Conservation (phyloP, 139 green algal species). For the Chloropicon primus region DNA sequence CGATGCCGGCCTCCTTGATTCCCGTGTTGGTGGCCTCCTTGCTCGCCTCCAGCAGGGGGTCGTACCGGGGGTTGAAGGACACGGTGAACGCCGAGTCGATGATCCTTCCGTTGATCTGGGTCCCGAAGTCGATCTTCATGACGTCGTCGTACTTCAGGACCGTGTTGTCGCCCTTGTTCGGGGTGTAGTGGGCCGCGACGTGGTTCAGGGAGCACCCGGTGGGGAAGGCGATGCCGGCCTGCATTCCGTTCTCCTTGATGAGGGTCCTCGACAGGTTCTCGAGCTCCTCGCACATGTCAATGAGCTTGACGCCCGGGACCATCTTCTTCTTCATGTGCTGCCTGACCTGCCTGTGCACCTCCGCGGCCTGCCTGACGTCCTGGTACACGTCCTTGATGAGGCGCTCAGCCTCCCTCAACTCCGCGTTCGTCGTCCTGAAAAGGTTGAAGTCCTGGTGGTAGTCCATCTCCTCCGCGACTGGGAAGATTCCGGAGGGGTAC, state of each 20-base stretch:
- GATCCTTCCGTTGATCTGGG: constrained; percentile 76
- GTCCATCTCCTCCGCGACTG: constrained; percentile 63
- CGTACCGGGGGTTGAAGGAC: constrained; percentile 79
- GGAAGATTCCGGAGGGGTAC: constrained; percentile 63
- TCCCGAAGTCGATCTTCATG: constrained; percentile 89
- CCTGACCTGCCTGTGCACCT: constrained; percentile 91
- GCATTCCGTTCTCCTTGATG: constrained; percentile 77
- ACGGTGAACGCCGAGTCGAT: constrained; percentile 95
- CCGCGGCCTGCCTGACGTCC: constrained; percentile 78
- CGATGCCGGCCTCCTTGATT: constrained; percentile 72
- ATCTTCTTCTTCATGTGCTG: constrained; percentile 65
- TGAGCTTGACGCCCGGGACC: constrained; percentile 74
- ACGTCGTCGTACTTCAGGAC: constrained; percentile 95
- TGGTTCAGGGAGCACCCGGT: constrained; percentile 91
- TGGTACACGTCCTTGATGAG: constrained; percentile 69
- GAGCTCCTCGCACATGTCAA: constrained; percentile 85
- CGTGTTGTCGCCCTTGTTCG: constrained; percentile 93
- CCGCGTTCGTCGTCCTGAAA: constrained; percentile 79
- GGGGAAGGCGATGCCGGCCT: constrained; percentile 80
- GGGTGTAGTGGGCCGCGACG: constrained; percentile 95
- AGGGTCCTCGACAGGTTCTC: constrained; percentile 75
- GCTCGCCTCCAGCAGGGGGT: constrained; percentile 77
- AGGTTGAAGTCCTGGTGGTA: constrained; percentile 79
- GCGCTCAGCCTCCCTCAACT: constrained; percentile 75
- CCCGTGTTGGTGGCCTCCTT: constrained; percentile 86